phyloP scores from a whole-genome alignment of 2,329 filamentous ascomycete species.

The Penicillium sp. region DNA sequence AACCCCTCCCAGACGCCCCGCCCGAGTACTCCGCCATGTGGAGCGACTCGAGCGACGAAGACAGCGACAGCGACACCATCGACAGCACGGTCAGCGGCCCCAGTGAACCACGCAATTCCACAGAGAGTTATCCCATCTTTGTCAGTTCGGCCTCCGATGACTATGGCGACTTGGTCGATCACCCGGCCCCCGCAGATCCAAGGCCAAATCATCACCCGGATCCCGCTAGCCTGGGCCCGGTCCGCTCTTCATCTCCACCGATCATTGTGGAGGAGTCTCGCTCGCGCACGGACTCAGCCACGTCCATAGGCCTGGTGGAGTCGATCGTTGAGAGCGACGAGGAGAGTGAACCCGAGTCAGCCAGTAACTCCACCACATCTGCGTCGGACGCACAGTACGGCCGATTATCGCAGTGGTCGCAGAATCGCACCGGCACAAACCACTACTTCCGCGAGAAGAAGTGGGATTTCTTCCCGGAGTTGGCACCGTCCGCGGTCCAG shows the following conservation, averaged over 20 bases:
- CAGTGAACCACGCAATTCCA: conserved; percentile 26
- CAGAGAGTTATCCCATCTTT: conserved; percentile 36
- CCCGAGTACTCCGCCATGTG: conserved; percentile 24
- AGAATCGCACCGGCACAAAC: conserved; percentile 27
- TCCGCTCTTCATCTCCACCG: conserved; percentile 17
- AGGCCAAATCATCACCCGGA: not conserved
- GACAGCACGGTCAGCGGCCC: conserved; percentile 21
- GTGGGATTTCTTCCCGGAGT: conserved; percentile 44
- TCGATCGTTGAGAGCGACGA: not conserved
- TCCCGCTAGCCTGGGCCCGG: conserved; percentile 6
- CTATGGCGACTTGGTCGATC: conserved; percentile 29
- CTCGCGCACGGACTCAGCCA: conserved; percentile 17
- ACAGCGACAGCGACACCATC: conserved; percentile 20
- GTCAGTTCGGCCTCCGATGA: conserved; percentile 32
- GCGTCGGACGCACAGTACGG: conserved; percentile 30
- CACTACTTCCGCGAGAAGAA: conserved; percentile 46
- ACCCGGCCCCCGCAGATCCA: conserved; percentile 21
- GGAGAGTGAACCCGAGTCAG: not conserved
- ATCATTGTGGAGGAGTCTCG: conserved; percentile 4
- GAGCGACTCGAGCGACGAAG: conserved; percentile 34
- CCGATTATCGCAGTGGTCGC: conserved; percentile 23
- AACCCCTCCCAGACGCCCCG: conserved; percentile 26
- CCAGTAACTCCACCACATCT: conserved; percentile 12
- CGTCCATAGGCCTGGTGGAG: conserved; percentile 4
- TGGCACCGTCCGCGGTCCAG: conserved; percentile 33